A percentile compares a stretch with the other conserved stretches of the same genome.
Evolutionary conservation across 129 eudicot species (phyloP).

Genomic region (Deinandra increscens): DNA sequence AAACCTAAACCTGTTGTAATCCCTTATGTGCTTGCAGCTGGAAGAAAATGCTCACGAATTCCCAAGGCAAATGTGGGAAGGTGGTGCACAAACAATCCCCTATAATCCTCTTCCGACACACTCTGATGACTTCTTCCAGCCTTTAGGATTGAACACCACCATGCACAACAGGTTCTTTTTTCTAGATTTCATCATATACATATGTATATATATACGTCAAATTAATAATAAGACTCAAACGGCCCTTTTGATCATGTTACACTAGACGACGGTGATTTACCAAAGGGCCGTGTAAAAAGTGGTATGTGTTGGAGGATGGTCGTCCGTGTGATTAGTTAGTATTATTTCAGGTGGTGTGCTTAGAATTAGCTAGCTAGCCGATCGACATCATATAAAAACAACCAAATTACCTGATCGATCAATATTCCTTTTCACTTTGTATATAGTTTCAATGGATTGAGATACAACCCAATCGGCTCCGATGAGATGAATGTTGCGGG

Average conservation of each 20-base stretch:
- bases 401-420: too few species aligned
- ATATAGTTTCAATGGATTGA: slow-evolving; percentile 26
- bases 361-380: too few species aligned
- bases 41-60: slow-evolving; percentile 43
- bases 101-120: slow-evolving; percentile 47
- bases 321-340: too few species aligned
- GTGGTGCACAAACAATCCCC: slow-evolving; percentile 38
- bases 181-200: background rate
- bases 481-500: slow-evolving; percentile 38
- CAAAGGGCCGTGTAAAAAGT: too few species aligned
- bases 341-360: too few species aligned
- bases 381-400: too few species aligned
- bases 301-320: too few species aligned
- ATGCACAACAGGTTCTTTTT: slow-evolving; percentile 42
- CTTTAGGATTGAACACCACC: slow-evolving; percentile 40
- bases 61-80: slow-evolving; percentile 46
- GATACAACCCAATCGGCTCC: slow-evolving; percentile 42
- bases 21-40: slow-evolving; percentile 31
- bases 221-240: too few species aligned
- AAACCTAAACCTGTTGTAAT: background rate
- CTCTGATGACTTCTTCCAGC: slow-evolving; percentile 49
- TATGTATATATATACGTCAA: too few species aligned
- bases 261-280: too few species aligned
- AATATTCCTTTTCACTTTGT: background rate
- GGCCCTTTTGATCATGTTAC: too few species aligned